Percentiles rank a stretch among this genome's conserved stretches.
phyloP scores from a whole-genome alignment of 2,329 filamentous ascomycete genomes.

The Aotearoamyces nothofagi region DNA sequence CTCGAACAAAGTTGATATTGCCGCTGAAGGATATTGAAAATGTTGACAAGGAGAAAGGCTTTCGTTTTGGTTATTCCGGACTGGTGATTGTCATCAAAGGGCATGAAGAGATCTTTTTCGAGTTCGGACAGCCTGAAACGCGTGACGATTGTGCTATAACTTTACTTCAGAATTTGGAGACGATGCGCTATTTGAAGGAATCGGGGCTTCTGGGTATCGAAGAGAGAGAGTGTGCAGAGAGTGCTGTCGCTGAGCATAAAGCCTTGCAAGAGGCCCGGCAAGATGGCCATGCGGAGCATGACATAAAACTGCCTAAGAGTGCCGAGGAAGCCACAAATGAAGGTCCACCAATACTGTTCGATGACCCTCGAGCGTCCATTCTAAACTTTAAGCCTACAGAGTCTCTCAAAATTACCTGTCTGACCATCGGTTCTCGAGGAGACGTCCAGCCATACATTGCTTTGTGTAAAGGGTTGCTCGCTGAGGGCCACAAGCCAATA shows the following conservation, averaged over 20 bases:
- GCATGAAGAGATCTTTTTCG: slow-evolving; percentile 93
- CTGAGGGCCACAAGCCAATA: slow-evolving; percentile 70
- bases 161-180: slow-evolving; percentile 62
- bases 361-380: slow-evolving; percentile 76
- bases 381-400: slow-evolving; percentile 79
- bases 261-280: slow-evolving; percentile 61
- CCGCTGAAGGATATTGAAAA: slow-evolving; percentile 87
- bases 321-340: slow-evolving; percentile 30
- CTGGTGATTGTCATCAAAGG: slow-evolving; percentile 86
- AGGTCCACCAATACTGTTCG: slow-evolving; percentile 67
- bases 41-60: slow-evolving; percentile 87
- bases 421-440: slow-evolving; percentile 90
- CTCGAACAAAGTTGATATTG: slow-evolving; percentile 81
- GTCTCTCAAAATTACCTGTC: slow-evolving; percentile 71
- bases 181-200: slow-evolving; percentile 53
- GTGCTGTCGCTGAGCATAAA: slow-evolving; percentile 66
- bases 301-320: slow-evolving; percentile 31
- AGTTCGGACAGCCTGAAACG: slow-evolving; percentile 63
- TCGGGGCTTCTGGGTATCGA: slow-evolving; percentile 52
- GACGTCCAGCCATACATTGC: slow-evolving; percentile 98
- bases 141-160: slow-evolving; percentile 84
- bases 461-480: slow-evolving; percentile 76
- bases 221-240: slow-evolving; percentile 55
- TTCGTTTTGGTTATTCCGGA: slow-evolving; percentile 79
- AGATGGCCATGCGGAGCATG: slow-evolving; percentile 34